Conservation (phyloP, 306 rosid species). For the Rubus parviflorus region DNA sequence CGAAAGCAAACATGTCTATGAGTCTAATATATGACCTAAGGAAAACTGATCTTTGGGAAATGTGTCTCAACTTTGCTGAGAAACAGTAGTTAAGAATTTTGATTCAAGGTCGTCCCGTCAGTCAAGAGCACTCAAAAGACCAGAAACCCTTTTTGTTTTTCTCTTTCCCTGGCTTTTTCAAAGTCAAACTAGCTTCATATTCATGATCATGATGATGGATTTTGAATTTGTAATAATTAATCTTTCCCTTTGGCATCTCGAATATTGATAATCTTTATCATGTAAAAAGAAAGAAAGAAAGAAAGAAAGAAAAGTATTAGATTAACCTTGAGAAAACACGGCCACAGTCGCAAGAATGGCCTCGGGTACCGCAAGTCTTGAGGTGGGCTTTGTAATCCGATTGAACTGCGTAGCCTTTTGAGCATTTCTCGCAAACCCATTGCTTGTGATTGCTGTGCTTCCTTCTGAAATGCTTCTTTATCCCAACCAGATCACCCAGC, state of each 20-base stretch:
- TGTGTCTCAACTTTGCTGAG: neutral
- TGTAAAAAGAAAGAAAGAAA: neutral
- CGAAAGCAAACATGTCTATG: slow-evolving; percentile 6
- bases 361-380: slow-evolving; percentile 95
- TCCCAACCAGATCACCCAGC: slow-evolving; percentile 95
- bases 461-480: slow-evolving; percentile 89
- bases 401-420: slow-evolving; percentile 93
- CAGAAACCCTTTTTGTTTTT: slow-evolving; percentile 25
- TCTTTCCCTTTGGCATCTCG: neutral
- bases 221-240: slow-evolving; percentile 3
- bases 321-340: slow-evolving; percentile 84
- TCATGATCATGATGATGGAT: slow-evolving; percentile 10
- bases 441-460: slow-evolving; percentile 95
- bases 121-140: slow-evolving; percentile 28
- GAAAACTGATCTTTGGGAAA: slow-evolving; percentile 31
- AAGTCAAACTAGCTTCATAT: slow-evolving; percentile 44
- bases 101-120: slow-evolving; percentile 53
- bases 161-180: slow-evolving; percentile 18
- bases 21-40: slow-evolving; percentile 26
- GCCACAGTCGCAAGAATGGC: slow-evolving; percentile 98
- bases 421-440: slow-evolving; percentile 91
- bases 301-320: neutral
- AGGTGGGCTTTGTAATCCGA: slow-evolving; percentile 98
- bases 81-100: slow-evolving; percentile 35
- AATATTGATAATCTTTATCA: neutral